Evolutionary conservation across 805 yeast species (phyloP).

Genomic region (Maudiozyma saulgeensis): DNA sequence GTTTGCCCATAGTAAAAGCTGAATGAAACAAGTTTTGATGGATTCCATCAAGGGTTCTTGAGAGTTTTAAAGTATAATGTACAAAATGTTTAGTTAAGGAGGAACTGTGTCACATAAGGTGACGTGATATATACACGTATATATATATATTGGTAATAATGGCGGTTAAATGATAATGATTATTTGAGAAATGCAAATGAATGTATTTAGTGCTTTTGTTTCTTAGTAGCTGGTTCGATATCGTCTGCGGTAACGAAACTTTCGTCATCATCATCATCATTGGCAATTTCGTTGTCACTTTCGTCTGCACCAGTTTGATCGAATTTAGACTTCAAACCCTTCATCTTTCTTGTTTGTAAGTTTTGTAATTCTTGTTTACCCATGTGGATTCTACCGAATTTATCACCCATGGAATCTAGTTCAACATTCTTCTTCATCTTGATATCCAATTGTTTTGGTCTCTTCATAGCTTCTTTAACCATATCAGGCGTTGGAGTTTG

Average conservation of each 20-base stretch:
- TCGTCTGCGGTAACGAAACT: constrained; percentile 29
- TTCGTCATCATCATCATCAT: constrained; percentile 21
- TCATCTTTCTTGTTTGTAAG: constrained; percentile 96
- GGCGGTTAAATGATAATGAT: neutral
- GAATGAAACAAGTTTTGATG: too few species aligned
- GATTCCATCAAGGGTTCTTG: too few species aligned
- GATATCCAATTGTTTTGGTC: constrained; percentile 72
- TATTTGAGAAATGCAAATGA: neutral
- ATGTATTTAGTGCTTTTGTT: constrained; percentile 14
- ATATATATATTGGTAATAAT: neutral
- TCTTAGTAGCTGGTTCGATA: constrained; percentile 26
- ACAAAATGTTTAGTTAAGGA: too few species aligned
- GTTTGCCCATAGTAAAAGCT: too few species aligned
- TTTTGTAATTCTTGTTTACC: constrained; percentile 88
- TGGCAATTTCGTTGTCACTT: constrained; percentile 33
- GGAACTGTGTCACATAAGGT: neutral
- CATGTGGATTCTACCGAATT: constrained; percentile 91
- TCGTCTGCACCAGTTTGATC: constrained; percentile 44
- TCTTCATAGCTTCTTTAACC: constrained; percentile 79
- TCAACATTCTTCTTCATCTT: constrained; percentile 83
- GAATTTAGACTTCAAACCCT: constrained; percentile 82
- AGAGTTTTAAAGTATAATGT: too few species aligned
- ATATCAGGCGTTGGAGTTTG: constrained; percentile 75
- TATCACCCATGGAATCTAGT: constrained; percentile 86
- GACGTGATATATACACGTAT: neutral